These are phyloP conservation scores for Alternaria dauci DNA, from an alignment of 2,329 filamentous ascomycete genomes.

Conservation along the genomic window DNA sequence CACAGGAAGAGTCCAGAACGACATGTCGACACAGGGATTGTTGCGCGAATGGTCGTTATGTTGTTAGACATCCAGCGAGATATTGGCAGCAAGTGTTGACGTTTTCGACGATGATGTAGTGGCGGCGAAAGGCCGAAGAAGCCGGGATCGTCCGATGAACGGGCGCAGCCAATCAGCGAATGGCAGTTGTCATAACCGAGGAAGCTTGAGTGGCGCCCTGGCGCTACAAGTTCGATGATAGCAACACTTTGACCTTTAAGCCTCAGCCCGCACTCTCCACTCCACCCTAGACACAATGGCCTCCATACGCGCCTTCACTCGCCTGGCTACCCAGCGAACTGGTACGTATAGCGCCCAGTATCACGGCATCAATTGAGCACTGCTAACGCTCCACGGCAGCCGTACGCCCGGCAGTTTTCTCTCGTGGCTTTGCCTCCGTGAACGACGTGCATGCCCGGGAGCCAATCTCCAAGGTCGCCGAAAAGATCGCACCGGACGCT, in stretches of 20 bases:
- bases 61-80: neutral
- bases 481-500: constrained; percentile 39
- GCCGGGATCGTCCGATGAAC: constrained; percentile 25
- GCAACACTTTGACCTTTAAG: constrained; percentile 31
- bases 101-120: constrained; percentile 24
- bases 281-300: constrained; percentile 46
- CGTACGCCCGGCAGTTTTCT: constrained; percentile 48
- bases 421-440: constrained; percentile 51
- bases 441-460: constrained; percentile 44
- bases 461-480: constrained; percentile 44
- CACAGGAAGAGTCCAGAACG: neutral
- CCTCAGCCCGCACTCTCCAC: constrained; percentile 38
- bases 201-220: constrained; percentile 23
- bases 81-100: constrained; percentile 19
- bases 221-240: constrained; percentile 34
- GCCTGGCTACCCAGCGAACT: constrained; percentile 49
- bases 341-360: constrained; percentile 34
- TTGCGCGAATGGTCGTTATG: neutral
- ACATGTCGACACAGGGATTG: neutral
- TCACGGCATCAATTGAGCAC: constrained; percentile 28
- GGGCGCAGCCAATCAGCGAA: constrained; percentile 15
- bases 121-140: constrained; percentile 15
- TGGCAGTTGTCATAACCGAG: constrained; percentile 24
- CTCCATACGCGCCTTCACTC: constrained; percentile 49
- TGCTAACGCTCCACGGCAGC: constrained; percentile 41